These are phyloP conservation scores for Phyllosticta citribraziliensis DNA, from an alignment of 2,329 filamentous ascomycete genomes.

Conservation along the genomic window DNA sequence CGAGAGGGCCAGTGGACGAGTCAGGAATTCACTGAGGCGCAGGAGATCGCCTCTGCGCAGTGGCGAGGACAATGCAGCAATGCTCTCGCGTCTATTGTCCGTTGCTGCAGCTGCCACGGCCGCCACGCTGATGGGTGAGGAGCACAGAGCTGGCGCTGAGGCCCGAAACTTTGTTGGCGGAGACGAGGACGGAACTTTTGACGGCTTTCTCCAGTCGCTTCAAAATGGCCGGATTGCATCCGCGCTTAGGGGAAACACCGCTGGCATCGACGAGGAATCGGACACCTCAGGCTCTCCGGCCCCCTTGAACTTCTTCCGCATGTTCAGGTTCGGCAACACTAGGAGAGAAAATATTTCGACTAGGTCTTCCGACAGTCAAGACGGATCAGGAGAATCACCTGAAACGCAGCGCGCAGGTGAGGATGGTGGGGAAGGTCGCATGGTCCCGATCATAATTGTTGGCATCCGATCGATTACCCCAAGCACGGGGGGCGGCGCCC, in stretches of 20 bases:
- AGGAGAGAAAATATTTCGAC: slow-evolving; percentile 1
- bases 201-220: slow-evolving; percentile 53
- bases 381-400: slow-evolving; percentile 15
- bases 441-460: slow-evolving; percentile 60
- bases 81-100: slow-evolving; percentile 51
- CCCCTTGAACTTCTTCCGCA: slow-evolving; percentile 58
- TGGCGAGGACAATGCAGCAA: slow-evolving; percentile 52
- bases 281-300: slow-evolving; percentile 34
- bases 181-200: slow-evolving; percentile 51
- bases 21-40: slow-evolving; percentile 38
- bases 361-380: slow-evolving; percentile 16
- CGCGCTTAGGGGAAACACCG: slow-evolving; percentile 39
- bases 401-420: slow-evolving; percentile 21
- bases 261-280: slow-evolving; percentile 29
- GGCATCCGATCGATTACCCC: slow-evolving; percentile 57
- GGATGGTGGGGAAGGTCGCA: slow-evolving; percentile 42
- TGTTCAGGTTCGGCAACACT: slow-evolving; percentile 52
- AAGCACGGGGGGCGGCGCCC: slow-evolving; percentile 29
- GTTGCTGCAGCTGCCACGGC: slow-evolving; percentile 55
- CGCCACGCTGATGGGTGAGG: slow-evolving; percentile 53
- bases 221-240: slow-evolving; percentile 52
- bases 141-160: slow-evolving; percentile 45
- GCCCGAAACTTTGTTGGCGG: slow-evolving; percentile 45
- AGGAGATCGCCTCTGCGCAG: slow-evolving; percentile 44
- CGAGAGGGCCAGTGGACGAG: slow-evolving; percentile 29